Percentiles rank a stretch among this genome's conserved stretches.
Conservation (phyloP, 1,139 yeast species). For the Blastobotrys apis region DNA sequence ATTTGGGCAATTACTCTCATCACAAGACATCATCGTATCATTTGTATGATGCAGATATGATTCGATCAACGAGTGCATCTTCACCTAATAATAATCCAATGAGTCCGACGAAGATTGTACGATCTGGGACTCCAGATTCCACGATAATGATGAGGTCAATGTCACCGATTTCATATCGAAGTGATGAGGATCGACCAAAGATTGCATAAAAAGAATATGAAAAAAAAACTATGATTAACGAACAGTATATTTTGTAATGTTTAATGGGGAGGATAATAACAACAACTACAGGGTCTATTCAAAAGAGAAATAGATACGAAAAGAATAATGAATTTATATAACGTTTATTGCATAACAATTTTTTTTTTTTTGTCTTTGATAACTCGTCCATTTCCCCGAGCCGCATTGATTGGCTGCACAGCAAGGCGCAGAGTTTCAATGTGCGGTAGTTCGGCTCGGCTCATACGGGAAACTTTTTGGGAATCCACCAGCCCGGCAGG, state of each 20-base stretch:
- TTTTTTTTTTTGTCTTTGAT: too few relatives aligned
- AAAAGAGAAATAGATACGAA: too few relatives aligned
- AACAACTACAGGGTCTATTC: too few relatives aligned
- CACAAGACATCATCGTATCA: conserved; percentile 15
- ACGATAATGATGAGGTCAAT: conserved; percentile 6
- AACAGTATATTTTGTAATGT: conserved; percentile 6
- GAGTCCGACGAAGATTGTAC: conserved; percentile 11
- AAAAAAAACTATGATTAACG: too few relatives aligned
- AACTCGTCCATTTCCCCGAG: too few relatives aligned
- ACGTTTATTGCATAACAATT: too few relatives aligned
- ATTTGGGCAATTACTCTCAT: conserved; percentile 8
- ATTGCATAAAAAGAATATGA: conserved; percentile 12
- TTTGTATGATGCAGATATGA: conserved; percentile 17
- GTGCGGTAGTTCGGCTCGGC: too few relatives aligned
- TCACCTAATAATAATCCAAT: conserved; percentile 16
- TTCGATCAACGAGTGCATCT: conserved; percentile 25
- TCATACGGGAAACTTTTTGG: too few relatives aligned
- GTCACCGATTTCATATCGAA: conserved; percentile 12
- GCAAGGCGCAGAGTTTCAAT: too few relatives aligned
- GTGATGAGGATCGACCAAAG: conserved; percentile 15
- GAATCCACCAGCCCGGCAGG: too few relatives aligned
- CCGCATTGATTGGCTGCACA: too few relatives aligned
- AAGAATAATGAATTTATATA: too few relatives aligned
- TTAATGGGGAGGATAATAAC: conserved; percentile 8
- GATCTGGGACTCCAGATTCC: conserved; percentile 11